These are phyloP conservation scores for Sarocladiaceae sp. DNA, from an alignment of 2,329 filamentous ascomycete species.

Conservation along the genomic window DNA sequence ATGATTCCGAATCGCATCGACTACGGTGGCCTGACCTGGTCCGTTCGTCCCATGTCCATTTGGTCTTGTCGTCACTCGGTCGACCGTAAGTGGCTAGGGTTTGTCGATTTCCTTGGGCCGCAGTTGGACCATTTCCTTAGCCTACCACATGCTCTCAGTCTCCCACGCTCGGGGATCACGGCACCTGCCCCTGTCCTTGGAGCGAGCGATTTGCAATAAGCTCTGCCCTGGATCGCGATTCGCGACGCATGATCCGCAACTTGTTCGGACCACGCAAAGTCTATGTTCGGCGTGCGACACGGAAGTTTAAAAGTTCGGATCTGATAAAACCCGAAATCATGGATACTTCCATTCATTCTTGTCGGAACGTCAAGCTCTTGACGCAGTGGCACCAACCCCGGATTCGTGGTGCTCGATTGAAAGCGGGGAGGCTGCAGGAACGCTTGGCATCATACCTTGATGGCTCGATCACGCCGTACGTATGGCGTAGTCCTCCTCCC, in stretches of 20 bases:
- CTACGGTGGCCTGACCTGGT: neutral
- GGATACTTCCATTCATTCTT: neutral
- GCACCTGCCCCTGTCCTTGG: neutral
- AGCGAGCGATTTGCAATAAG: no score
- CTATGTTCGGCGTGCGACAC: neutral
- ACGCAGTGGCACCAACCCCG: neutral
- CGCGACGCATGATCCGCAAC: neutral
- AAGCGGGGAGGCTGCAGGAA: neutral
- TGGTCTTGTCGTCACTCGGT: neutral
- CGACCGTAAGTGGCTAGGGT: neutral
- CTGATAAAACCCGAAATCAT: neutral
- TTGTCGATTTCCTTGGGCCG: neutral
- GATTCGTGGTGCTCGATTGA: neutral
- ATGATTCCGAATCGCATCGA: neutral
- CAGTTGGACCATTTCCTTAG: neutral
- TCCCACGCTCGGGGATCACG: neutral
- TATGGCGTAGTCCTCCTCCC: no score
- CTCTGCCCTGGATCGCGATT: neutral
- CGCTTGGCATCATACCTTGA: no score
- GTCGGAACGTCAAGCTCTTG: neutral
- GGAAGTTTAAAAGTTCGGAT: neutral
- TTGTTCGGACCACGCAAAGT: neutral
- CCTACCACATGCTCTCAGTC: neutral
- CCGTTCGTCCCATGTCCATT: neutral
- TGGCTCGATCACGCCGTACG: no score